Evolutionary conservation across 2,329 filamentous ascomycete genomes (phyloP), one percentile per base, ranked within the genome.

Genomic region (Botrytis byssoidea): DNA sequence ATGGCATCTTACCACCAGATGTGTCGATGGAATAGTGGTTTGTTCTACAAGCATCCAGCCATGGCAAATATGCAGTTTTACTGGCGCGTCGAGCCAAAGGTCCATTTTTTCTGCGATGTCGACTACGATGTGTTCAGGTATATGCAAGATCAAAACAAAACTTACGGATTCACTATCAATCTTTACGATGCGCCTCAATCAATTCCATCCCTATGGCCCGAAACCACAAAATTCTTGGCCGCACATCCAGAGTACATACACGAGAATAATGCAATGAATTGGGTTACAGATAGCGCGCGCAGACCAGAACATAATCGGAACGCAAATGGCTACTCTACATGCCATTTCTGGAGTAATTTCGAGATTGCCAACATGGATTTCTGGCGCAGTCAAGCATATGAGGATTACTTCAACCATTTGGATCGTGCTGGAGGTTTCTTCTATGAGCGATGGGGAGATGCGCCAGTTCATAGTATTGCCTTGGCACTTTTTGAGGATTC

Each of bases 291-390:
- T 82, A 89, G 88, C 75, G 83, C 87, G 73, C 88, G 91, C 66
- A 89, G 96, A 67, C 95, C 95, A 1, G 89, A 93, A 22, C 92
- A 97, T 82, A 93, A 94, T 81, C 82, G 87, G 71, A 89, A 91
- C 76, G 95, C 95, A 10, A 92, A 97, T 79, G 96, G 96, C 48
- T 99, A 97, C 85, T 97, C 94, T 48, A 98, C 96, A 3, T 99
- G 96, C 82, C 96, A 99, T 83, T 99, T 99, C 86, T 99, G 96
- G 96, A 96, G 92, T 80, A 99, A 99, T 83, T 99, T 99, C 79
- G 96, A 99, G 83, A 95, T 99, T 79, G 95, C 89, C 65, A 94
- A 98, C 82, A 89, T 99, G 88, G 89, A 89, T 76, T 97, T 99
- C 83, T 99, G 94, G 93, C 87, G 96, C 67, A 93, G 94, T 81